Percentiles rank a stretch among this genome's conserved stretches.
phyloP scores from a whole-genome alignment of 1,284 basidiomycete genomes.

The Melampsora occidentalis region DNA sequence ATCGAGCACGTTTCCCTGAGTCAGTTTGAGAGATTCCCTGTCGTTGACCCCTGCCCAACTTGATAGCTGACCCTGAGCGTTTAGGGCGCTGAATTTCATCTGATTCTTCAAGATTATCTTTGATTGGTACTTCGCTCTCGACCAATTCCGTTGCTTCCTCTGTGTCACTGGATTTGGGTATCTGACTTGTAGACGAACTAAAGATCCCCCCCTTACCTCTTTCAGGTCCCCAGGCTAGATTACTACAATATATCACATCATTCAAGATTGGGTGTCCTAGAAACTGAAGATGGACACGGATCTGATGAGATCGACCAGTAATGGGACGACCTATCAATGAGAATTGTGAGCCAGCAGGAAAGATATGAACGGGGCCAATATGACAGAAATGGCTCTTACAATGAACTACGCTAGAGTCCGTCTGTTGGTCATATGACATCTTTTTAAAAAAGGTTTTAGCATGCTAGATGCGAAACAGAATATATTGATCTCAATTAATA shows the following conservation, averaged over 20 bases:
- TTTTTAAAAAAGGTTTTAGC: slow-evolving; percentile 86
- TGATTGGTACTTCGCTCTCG: background rate
- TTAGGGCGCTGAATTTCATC: slow-evolving; percentile 2
- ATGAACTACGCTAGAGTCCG: slow-evolving; percentile 81
- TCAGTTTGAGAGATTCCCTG: slow-evolving; percentile 28
- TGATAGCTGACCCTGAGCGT: slow-evolving; percentile 4
- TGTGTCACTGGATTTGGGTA: background rate
- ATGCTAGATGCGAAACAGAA: slow-evolving; percentile 57
- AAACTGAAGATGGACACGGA: slow-evolving; percentile 92
- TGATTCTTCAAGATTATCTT: background rate
- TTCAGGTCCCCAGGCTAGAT: slow-evolving; percentile 74
- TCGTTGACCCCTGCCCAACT: slow-evolving; percentile 27
- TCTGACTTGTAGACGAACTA: background rate
- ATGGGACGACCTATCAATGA: slow-evolving; percentile 49
- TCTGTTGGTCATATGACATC: slow-evolving; percentile 75
- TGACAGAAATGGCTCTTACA: slow-evolving; percentile 62
- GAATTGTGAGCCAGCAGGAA: background rate
- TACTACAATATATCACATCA: slow-evolving; percentile 58
- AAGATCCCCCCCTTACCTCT: slow-evolving; percentile 70
- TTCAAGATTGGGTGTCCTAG: slow-evolving; percentile 84
- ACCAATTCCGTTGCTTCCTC: background rate
- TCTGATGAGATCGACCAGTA: slow-evolving; percentile 74
- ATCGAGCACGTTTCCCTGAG: slow-evolving; percentile 16
- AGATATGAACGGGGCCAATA: background rate
- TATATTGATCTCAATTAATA: too few relatives aligned